Conservation (phyloP, 2,329 filamentous ascomycete genomes). For the Hypoxylon sp. region DNA sequence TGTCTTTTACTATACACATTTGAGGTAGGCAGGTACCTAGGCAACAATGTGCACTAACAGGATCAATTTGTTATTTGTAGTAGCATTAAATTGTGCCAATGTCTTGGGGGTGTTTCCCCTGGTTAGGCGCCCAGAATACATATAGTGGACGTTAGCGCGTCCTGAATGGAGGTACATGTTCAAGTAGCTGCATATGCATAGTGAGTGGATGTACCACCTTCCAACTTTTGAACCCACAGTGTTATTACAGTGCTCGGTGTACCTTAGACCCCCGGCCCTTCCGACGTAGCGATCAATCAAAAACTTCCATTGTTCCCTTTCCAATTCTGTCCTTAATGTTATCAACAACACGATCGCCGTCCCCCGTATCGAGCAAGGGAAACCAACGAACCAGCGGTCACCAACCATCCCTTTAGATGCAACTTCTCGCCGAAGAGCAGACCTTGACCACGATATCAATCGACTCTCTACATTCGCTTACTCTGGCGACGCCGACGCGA, state of each 20-base stretch:
- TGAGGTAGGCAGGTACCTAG: no score
- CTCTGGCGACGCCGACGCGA: constrained; percentile 37
- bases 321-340: constrained; percentile 46
- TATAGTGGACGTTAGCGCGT: constrained; percentile 28
- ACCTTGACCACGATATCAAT: constrained; percentile 23
- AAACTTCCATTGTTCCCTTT: constrained; percentile 48
- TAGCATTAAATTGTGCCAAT: constrained; percentile 41
- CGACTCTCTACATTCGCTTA: constrained; percentile 30
- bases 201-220: constrained; percentile 19
- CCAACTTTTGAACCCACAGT: constrained; percentile 30
- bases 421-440: constrained; percentile 27
- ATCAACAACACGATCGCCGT: constrained; percentile 47
- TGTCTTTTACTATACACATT: neutral
- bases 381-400: constrained; percentile 31
- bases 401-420: constrained; percentile 33
- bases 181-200: constrained; percentile 18
- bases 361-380: constrained; percentile 37
- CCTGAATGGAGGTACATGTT: constrained; percentile 9
- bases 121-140: constrained; percentile 35
- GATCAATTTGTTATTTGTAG: constrained; percentile 9
- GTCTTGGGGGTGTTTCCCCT: constrained; percentile 36
- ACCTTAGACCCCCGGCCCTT: constrained; percentile 44
- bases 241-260: constrained; percentile 39
- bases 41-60: neutral
- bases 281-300: constrained; percentile 48